These are phyloP conservation scores for Epichloe sp. DNA, from an alignment of 2,329 filamentous ascomycete species.

Conservation along the genomic window DNA sequence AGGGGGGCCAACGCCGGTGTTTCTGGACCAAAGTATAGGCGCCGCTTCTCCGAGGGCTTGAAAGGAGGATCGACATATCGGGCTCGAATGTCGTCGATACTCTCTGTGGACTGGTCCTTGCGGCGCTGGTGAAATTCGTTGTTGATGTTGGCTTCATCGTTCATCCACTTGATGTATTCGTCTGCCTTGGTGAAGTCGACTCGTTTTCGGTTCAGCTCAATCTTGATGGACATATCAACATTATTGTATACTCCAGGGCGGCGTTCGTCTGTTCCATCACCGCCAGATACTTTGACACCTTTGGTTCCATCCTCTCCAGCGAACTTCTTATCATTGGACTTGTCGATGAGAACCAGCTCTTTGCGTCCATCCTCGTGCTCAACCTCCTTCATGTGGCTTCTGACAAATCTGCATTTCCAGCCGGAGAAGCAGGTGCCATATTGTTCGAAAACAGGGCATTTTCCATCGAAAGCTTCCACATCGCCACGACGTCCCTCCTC, in stretches of 20 bases:
- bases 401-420: conserved; percentile 89
- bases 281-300: conserved; percentile 12
- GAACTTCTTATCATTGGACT: conserved; percentile 8
- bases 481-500: conserved; percentile 70
- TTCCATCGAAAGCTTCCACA: conserved; percentile 58
- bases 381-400: conserved; percentile 74
- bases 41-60: conserved; percentile 82
- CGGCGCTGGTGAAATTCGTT: conserved; percentile 28
- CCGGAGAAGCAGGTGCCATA: conserved; percentile 69
- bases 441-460: conserved; percentile 70
- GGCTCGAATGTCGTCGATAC: conserved; percentile 60
- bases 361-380: conserved; percentile 66
- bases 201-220: conserved; percentile 60
- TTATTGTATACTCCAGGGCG: conserved; percentile 63
- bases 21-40: conserved; percentile 85
- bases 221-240: conserved; percentile 56
- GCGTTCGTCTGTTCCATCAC: conserved; percentile 27
- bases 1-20: conserved; percentile 94
- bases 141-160: conserved; percentile 39
- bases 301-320: conserved; percentile 5
- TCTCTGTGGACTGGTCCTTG: conserved; percentile 28
- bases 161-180: conserved; percentile 63
- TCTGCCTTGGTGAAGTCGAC: conserved; percentile 61
- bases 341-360: conserved; percentile 60
- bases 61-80: conserved; percentile 77